A percentile compares a stretch with the other conserved stretches of the same genome.
Conservation (phyloP, 2,329 filamentous ascomycete species). For the Endoconidiophora laricicola region DNA sequence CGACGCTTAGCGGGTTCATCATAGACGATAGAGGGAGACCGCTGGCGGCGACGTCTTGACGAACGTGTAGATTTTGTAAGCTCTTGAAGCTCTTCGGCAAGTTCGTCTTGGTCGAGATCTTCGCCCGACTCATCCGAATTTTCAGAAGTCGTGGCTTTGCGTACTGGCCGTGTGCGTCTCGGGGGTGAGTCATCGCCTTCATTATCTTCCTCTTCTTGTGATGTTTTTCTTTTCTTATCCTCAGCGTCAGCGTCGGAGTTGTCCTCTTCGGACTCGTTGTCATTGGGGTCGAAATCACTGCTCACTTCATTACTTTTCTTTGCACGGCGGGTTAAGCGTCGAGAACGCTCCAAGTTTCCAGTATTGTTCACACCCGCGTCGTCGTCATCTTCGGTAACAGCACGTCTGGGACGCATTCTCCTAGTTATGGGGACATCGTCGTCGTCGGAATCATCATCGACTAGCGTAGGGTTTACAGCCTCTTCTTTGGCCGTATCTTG, state of each 20-base stretch:
- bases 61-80: conserved; percentile 37
- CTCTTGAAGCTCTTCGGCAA: conserved; percentile 49
- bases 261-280: conserved; percentile 40
- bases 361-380: conserved; percentile 20
- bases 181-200: conserved; percentile 25
- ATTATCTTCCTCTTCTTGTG: conserved; percentile 22
- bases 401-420: conserved; percentile 7
- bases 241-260: conserved; percentile 34
- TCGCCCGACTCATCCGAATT: conserved; percentile 32
- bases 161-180: conserved; percentile 25
- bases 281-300: conserved; percentile 42
- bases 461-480: neutral
- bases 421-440: conserved; percentile 17
- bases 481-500: neutral
- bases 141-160: conserved; percentile 30
- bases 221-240: conserved; percentile 17
- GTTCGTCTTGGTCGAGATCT: conserved; percentile 44
- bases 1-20: conserved; percentile 37
- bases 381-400: conserved; percentile 22
- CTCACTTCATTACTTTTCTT: conserved; percentile 36
- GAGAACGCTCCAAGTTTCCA: conserved; percentile 19
- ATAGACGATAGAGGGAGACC: conserved; percentile 40
- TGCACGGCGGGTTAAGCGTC: conserved; percentile 32
- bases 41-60: conserved; percentile 26
- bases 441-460: conserved; percentile 19